Conservation (phyloP, 1,284 basidiomycete genomes). For the Xerocomus amazonicus region DNA sequence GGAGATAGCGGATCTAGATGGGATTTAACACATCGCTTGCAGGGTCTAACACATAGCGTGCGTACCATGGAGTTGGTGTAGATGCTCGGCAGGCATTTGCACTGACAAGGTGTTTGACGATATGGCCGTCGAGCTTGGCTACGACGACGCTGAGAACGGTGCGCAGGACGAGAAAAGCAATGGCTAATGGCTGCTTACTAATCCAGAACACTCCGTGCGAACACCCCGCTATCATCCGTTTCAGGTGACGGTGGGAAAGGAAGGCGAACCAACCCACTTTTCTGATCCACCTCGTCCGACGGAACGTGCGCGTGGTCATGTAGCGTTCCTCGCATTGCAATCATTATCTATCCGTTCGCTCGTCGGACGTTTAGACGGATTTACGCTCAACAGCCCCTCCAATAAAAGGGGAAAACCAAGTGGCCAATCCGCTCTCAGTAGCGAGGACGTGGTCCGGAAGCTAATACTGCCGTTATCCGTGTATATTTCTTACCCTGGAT, state of each 20-base stretch:
- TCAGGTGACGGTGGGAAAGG: conserved; percentile 6
- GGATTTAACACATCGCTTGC: neutral
- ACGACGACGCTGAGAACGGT: conserved; percentile 88
- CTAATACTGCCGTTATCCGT: conserved; percentile 28
- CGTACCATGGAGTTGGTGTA: conserved; percentile 94
- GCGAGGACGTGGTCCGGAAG: conserved; percentile 55
- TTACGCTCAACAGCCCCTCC: conserved; percentile 4
- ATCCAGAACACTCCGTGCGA: conserved; percentile 24
- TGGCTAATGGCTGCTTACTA: no score
- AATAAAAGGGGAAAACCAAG: conserved; percentile 4
- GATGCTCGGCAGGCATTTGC: conserved; percentile 86
- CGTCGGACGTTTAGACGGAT: conserved; percentile 41
- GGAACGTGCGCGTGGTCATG: conserved; percentile 9
- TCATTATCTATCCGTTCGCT: conserved; percentile 62
- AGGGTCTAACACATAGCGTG: neutral
- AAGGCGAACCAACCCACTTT: conserved; percentile 16
- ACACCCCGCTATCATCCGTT: conserved; percentile 5
- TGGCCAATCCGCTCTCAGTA: conserved; percentile 41
- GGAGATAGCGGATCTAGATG: conserved; percentile 81
- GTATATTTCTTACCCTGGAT: conserved; percentile 56
- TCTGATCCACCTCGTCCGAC: conserved; percentile 9
- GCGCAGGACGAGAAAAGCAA: conserved; percentile 78
- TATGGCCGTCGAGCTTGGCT: conserved; percentile 85
- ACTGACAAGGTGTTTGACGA: conserved; percentile 87
- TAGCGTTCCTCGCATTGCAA: conserved; percentile 45